A percentile compares a stretch with the other conserved stretches of the same genome.
phyloP scores from a whole-genome alignment of 345 rosid species.

The Pistacia atlantica region DNA sequence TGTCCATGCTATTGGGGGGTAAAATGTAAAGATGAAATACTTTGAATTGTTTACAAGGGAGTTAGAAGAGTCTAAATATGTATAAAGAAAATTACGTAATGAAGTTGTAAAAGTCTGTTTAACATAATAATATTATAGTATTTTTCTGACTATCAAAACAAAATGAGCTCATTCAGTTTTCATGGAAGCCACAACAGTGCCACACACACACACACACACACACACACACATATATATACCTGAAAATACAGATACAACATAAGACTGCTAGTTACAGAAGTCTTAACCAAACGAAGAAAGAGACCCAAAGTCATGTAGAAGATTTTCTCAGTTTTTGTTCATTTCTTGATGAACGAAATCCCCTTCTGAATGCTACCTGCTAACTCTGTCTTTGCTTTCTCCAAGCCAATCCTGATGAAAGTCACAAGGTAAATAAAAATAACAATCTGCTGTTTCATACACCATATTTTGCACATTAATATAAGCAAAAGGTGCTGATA shows the following conservation, averaged over 20 bases:
- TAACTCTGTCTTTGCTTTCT: conserved; percentile 73
- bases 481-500: neutral
- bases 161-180: too few relatives aligned
- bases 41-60: neutral
- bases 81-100: neutral
- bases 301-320: conserved; percentile 3
- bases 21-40: conserved; percentile 10
- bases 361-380: conserved; percentile 80
- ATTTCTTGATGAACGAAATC: conserved; percentile 61
- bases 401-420: conserved; percentile 57
- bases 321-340: conserved; percentile 18
- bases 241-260: neutral
- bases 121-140: too few relatives aligned
- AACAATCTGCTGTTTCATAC: neutral
- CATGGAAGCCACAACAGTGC: too few relatives aligned
- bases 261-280: neutral
- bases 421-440: neutral
- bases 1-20: neutral
- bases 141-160: too few relatives aligned
- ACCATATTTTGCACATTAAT: neutral
- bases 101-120: neutral
- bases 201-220: too few relatives aligned
- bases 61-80: conserved; percentile 8
- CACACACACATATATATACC: too few relatives aligned
- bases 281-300: neutral